These are phyloP conservation scores for Phytophthora europaea DNA, from an alignment of 352 stramenopile species.

Conservation along the genomic window DNA sequence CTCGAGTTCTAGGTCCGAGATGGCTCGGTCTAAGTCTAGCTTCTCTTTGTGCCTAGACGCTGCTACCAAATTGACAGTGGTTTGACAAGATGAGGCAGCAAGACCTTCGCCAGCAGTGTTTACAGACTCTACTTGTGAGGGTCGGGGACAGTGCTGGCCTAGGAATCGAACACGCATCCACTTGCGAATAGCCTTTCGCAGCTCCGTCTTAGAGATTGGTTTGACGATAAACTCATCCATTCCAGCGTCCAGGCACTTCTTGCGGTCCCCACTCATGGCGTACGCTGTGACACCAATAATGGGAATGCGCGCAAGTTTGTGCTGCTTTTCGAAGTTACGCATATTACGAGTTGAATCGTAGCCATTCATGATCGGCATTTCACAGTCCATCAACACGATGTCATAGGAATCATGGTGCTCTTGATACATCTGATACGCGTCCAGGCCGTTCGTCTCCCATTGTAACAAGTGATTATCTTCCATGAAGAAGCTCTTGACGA, in stretches of 20 bases:
- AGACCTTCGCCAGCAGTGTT: constrained; percentile 12
- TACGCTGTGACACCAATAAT: constrained; percentile 89
- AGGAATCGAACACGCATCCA: constrained; percentile 86
- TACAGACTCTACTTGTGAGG: constrained; percentile 21
- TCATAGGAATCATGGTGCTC: constrained; percentile 84
- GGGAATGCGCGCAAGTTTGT: constrained; percentile 76
- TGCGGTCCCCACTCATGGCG: constrained; percentile 85
- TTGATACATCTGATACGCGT: constrained; percentile 78
- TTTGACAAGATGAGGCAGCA: constrained; percentile 42
- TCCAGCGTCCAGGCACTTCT: constrained; percentile 84
- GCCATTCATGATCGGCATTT: constrained; percentile 91
- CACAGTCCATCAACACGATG: constrained; percentile 87
- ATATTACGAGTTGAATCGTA: constrained; percentile 83
- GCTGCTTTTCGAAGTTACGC: constrained; percentile 72
- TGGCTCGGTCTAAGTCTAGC: constrained; percentile 80
- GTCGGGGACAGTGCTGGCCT: constrained; percentile 49
- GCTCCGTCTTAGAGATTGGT: constrained; percentile 75
- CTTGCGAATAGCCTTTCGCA: constrained; percentile 77
- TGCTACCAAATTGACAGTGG: constrained; percentile 66
- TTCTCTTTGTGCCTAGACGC: constrained; percentile 82
- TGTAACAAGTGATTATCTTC: constrained; percentile 86
- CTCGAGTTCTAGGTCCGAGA: constrained; percentile 87
- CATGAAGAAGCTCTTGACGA: constrained; percentile 89
- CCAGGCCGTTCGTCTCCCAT: constrained; percentile 83
- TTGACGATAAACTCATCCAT: constrained; percentile 93